Base-by-base conservation (phyloP, 177 flowering plant species). In the Tripterygium wilfordii region DNA sequence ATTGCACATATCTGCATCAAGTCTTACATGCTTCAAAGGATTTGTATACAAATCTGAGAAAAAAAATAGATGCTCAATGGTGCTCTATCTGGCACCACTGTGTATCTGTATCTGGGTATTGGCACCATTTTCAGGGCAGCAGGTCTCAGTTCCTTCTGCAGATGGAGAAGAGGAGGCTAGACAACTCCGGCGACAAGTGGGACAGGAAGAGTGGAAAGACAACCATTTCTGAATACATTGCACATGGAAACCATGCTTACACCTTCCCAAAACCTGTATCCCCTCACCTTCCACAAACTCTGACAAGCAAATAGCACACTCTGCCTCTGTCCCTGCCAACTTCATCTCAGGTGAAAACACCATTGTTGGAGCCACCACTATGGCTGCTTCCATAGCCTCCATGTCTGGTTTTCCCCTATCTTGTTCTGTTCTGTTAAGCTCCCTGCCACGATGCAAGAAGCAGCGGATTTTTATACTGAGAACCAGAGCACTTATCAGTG, bases 281-380 rank as follows among this genome's bases (percentile, higher is more conserved):
- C 30, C 61, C 6, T 76, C 81, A 7, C 85, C 81, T 12, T 65
- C 62, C 39, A 55, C 68, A 26, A 76, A 79, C 53, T 78, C 80
- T n/a, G 73, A 49, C 65, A 78, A 62, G 60, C 84, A 78, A 31
- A 78, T 78, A 4, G 74, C 64, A 43, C 84, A 78, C 55, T 68
- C 77, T 2, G 61, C 65, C 41, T 37, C 78, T 2, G 48, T 51
- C 4, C 78, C 78, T 0, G 71, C 68, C 16, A 71, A 48, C 48
- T 58, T 65, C 54, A 68, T 43, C 46, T 61, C 76, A 0, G 49
- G 36, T 8, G 69, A 53, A 51, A 30, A 78, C 10, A 48, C 56
- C 30, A 65, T 26, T 9, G 71, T 42, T 7, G 72, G 62, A 4
- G 59, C 53, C 22, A 26, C 24, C 23, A 22, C 45, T 51, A 24